A percentile compares a stretch with the other conserved stretches of the same genome.
Evolutionary conservation across 169 alveolate genomes (phyloP).

Genomic region (Eimeria necatrix): DNA sequence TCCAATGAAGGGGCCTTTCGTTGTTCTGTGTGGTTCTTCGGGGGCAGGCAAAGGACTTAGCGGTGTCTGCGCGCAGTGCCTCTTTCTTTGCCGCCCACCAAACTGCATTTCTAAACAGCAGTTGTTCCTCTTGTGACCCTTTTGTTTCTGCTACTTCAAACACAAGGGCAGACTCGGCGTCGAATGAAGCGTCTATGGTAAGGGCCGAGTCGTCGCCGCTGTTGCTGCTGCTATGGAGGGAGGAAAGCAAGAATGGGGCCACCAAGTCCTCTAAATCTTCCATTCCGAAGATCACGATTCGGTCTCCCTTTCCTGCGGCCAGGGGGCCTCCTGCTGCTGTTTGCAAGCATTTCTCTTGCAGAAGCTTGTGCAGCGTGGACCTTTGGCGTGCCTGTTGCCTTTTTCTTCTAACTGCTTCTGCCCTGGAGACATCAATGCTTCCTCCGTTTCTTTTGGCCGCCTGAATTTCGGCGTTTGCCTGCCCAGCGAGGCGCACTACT

Average conservation of each 20-base stretch:
- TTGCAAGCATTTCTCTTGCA: constrained; percentile 22
- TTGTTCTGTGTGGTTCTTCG: not conserved
- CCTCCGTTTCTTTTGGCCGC: not conserved
- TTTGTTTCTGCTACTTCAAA: not conserved
- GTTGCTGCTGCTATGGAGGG: constrained; percentile 56
- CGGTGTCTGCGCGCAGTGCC: not conserved
- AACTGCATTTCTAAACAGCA: not conserved
- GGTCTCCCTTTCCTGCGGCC: not conserved
- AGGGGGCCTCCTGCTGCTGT: not conserved
- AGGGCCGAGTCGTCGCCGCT: not conserved
- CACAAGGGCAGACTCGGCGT: not conserved
- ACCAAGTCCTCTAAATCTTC: constrained; percentile 60
- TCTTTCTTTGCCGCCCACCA: constrained; percentile 53
- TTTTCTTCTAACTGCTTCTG: not conserved
- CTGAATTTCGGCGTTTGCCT: constrained; percentile 30
- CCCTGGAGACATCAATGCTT: not conserved
- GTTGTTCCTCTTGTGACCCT: not conserved
- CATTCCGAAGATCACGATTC: constrained; percentile 28
- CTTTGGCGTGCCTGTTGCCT: constrained; percentile 41
- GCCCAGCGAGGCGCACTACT: constrained; percentile 32
- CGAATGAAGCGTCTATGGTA: not conserved
- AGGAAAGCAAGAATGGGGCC: constrained; percentile 46
- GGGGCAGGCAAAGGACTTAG: not conserved
- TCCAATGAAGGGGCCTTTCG: not conserved
- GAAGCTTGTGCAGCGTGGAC: not conserved